phyloP scores from a whole-genome alignment of 495 filamentous ascomycete species.

The Aspergillus olivimuriae region DNA sequence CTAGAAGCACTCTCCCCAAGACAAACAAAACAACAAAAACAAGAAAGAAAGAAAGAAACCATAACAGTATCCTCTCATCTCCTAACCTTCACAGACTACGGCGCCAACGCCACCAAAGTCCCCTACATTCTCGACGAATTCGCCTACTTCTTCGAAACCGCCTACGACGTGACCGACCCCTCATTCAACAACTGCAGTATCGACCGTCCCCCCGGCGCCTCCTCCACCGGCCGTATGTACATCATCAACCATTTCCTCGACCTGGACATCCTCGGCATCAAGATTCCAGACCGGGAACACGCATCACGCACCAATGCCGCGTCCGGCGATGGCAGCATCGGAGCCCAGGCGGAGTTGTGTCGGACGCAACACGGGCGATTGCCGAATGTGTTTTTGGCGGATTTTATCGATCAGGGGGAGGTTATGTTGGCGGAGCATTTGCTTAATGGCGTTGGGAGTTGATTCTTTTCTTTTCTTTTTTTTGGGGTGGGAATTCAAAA shows the following conservation, averaged over 20 bases:
- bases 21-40: not conserved
- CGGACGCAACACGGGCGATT: conserved; percentile 43
- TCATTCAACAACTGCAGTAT: conserved; percentile 50
- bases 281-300: conserved; percentile 48
- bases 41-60: not conserved
- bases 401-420: conserved; percentile 62
- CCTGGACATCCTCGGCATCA: conserved; percentile 37
- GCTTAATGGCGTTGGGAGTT: conserved; percentile 48
- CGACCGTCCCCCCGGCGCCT: conserved; percentile 49
- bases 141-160: conserved; percentile 64
- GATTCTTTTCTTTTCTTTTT: not conserved
- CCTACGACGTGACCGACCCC: conserved; percentile 52
- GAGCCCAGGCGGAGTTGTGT: conserved; percentile 50
- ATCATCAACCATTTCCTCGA: conserved; percentile 47
- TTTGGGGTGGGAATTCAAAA: not conserved
- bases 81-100: no score
- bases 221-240: conserved; percentile 47
- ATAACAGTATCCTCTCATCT: not conserved
- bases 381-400: conserved; percentile 58
- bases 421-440: conserved; percentile 49
- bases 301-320: conserved; percentile 52
- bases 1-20: no score
- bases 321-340: conserved; percentile 48
- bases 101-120: conserved; percentile 39
- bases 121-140: conserved; percentile 68